Base-by-base conservation (phyloP, 306 rosid species). In the Lupinus albus region DNA sequence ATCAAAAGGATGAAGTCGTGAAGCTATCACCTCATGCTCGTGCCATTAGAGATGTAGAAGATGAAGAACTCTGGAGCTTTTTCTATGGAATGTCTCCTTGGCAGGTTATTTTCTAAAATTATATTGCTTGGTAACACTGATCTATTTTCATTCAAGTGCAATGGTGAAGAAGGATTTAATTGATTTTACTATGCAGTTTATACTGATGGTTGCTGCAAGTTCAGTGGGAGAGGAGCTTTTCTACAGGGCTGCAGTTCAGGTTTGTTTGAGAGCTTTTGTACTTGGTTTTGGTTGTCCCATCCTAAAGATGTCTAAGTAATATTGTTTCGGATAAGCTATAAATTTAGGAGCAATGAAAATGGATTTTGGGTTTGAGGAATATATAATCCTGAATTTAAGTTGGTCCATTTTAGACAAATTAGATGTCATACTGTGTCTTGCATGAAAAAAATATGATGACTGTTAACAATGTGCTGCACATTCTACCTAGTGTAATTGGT, bases 191-290 rank as follows among this genome's bases (percentile, higher is more conserved):
- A 71, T 47, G 71, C 84, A 92, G 98, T 93, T 93, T 78, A 82
- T 93, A 73, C 78, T 93, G 59, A 85, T 93, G 70, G 97, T 93
- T 64, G 88, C 97, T 12, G 98, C 98, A 63, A 93, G 98, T 84
- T 93, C 98, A 7, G 95, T 89, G 20, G 98, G 98, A 60, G 98
- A 93, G 85, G 98, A 93, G 69, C 98, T 93, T 62, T 93, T 93
- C 82, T 93, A 93, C 76, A 84, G 98, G 67, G 98, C 98, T 51
- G 98, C 98, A 15, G 90, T 93, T 82, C 98, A 93, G 97, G 98
- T 93, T 50, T 79, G 84, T 79, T 72, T n/a, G 7, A 21, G 52
- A 58, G 59, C 64, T 73, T 50, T 57, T 33, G 11, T 59, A 28
- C 55, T 46, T 58, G 56, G 20, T 16, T 63, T 77, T 56, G 20